Base-by-base conservation (phyloP, 768 basidiomycete genomes). In the Austroboletus festivus region DNA sequence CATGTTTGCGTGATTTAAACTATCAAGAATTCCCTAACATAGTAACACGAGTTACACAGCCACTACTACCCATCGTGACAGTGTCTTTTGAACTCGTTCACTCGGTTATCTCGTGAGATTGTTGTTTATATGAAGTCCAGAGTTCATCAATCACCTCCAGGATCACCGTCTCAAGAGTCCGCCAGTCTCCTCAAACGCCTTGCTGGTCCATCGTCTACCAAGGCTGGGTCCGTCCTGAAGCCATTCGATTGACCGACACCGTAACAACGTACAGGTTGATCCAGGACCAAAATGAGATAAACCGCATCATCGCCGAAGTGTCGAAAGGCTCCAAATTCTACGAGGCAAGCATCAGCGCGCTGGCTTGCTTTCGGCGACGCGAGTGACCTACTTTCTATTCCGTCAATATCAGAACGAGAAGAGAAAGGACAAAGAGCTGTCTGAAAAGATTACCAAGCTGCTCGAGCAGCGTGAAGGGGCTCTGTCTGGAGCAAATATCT, bases 301-400 rank as follows among this genome's bases (percentile, higher is more conserved):
- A 93, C 57, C 81, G 80, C 16, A 79, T 93, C 47, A 96, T 95
- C 44, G 88, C 89, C 1, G 89, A 95, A 44, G 92, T 82, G 16
- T 93, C 89, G 7, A 93, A 90, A 62, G 93, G 93, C 4, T 94
- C 92, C 22, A 93, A 92, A 68, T 97, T 88, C 68, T 94, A 90
- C 64, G 83, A 92, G 73, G 86, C 80, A 63, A 59, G 73, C 54
- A 26, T 43, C 40, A 33, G 22, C n/a, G 12, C 8, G 44, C 33
- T 23, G n/a, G 40, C 34, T 21, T n/a, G 19, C 15, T 15, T 26
- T 31, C 22, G 35, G 40, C 34, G 26, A 13, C 13, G 28, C 11
- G 37, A 44, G 48, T 44, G 46, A 46, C 42, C 41, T 38, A 13
- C 23, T n/a, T 30, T 18, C 42, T 23, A 11, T 28, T 44, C 30